Conservation (phyloP, 129 eudicot species). For the Centrapalus pauciflorus region DNA sequence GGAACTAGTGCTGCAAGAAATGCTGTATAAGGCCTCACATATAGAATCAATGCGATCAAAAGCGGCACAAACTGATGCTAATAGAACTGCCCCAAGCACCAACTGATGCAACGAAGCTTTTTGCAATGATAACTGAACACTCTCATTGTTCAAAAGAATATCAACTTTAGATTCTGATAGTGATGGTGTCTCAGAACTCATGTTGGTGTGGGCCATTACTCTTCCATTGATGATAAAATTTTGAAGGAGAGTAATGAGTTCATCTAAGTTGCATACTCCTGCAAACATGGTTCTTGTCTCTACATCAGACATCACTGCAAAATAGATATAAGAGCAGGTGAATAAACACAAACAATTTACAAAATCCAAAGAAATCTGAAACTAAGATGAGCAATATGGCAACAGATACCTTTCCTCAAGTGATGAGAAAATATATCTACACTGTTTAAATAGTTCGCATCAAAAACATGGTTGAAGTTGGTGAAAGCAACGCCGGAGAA, state of each 20-base stretch:
- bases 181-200: slow-evolving; percentile 17
- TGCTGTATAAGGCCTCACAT: slow-evolving; percentile 57
- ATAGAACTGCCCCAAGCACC: slow-evolving; percentile 44
- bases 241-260: slow-evolving; percentile 52
- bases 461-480: slow-evolving; percentile 14
- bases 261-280: slow-evolving; percentile 41
- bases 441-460: slow-evolving; percentile 17
- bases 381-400: not conserved
- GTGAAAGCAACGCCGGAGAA: slow-evolving; percentile 32
- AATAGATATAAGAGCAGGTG: not conserved
- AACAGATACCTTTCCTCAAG: slow-evolving; percentile 45
- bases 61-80: slow-evolving; percentile 62
- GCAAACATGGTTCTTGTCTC: slow-evolving; percentile 36
- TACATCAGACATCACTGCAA: slow-evolving; percentile 55
- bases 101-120: slow-evolving; percentile 44
- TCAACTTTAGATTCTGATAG: slow-evolving; percentile 19
- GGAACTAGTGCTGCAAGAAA: slow-evolving; percentile 34
- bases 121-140: slow-evolving; percentile 12
- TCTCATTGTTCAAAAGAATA: slow-evolving; percentile 9
- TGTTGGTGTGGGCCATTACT: slow-evolving; percentile 31
- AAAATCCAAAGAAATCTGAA: not conserved
- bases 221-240: slow-evolving; percentile 43
- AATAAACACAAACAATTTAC: not conserved
- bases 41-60: slow-evolving; percentile 56
- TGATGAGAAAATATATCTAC: slow-evolving; percentile 36